phyloP scores from a whole-genome alignment of 352 stramenopile species.

The Phytophthora multivora region DNA sequence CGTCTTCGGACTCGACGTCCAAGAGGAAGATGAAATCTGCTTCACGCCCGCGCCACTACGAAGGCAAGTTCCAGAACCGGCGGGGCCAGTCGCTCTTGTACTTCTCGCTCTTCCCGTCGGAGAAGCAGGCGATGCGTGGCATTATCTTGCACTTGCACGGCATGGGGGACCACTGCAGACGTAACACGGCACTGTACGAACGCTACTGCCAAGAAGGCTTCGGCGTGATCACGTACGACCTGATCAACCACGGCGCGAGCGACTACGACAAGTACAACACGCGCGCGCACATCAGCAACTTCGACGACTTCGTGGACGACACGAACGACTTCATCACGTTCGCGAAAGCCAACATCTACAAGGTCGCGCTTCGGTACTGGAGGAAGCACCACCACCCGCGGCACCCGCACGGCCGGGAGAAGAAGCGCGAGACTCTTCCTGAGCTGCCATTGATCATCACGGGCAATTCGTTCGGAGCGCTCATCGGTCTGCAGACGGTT shows the following conservation, averaged over 20 bases:
- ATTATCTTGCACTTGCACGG: constrained; percentile 66
- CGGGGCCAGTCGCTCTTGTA: constrained; percentile 60
- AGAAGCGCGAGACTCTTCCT: constrained; percentile 16
- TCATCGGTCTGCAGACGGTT: constrained; percentile 46
- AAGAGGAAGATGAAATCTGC: constrained; percentile 16
- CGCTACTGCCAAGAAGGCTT: constrained; percentile 50
- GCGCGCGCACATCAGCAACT: constrained; percentile 42
- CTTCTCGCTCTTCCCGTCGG: constrained; percentile 54
- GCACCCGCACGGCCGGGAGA: constrained; percentile 34
- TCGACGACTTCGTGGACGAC: constrained; percentile 49
- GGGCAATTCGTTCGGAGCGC: constrained; percentile 43
- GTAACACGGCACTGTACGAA: constrained; percentile 57
- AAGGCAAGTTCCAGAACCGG: constrained; percentile 58
- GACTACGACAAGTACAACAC: constrained; percentile 41
- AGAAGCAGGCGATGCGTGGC: constrained; percentile 42
- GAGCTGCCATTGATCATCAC: constrained; percentile 45
- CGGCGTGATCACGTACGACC: constrained; percentile 62
- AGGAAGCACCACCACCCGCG: constrained; percentile 33
- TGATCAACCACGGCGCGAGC: constrained; percentile 51
- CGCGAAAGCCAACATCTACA: constrained; percentile 39
- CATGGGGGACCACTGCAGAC: constrained; percentile 63
- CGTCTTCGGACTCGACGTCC: constrained; percentile 21
- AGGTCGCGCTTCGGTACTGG: constrained; percentile 37
- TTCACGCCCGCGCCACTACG: constrained; percentile 26
- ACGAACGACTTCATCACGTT: constrained; percentile 51